These are phyloP conservation scores for Extremus antarcticus DNA, from an alignment of 495 filamentous ascomycete species.

Conservation along the genomic window DNA sequence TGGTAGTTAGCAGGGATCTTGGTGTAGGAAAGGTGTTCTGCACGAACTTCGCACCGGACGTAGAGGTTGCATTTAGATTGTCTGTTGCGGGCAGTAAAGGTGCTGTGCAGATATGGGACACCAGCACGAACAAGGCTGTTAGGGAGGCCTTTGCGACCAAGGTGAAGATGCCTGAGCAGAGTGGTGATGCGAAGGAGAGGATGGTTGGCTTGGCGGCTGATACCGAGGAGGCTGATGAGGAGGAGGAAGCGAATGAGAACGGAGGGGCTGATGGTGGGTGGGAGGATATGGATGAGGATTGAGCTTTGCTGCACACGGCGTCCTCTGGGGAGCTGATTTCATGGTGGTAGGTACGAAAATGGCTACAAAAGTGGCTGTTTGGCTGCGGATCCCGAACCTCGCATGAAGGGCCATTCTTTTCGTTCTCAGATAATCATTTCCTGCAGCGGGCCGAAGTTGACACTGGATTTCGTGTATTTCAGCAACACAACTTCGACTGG, in stretches of 20 bases:
- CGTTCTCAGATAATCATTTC: too few relatives aligned
- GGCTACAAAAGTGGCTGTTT: too few relatives aligned
- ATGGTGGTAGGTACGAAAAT: too few relatives aligned
- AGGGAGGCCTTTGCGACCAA: constrained; percentile 71
- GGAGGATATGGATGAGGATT: constrained; percentile 80
- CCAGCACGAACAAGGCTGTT: constrained; percentile 86
- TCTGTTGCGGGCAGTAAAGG: constrained; percentile 94
- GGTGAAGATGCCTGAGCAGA: constrained; percentile 40
- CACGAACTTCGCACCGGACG: constrained; percentile 75
- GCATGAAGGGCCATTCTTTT: too few relatives aligned
- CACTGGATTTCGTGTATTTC: too few relatives aligned
- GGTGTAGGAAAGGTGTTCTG: constrained; percentile 94
- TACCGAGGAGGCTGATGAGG: constrained; percentile 51
- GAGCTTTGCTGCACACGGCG: too few relatives aligned
- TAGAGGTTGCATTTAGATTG: constrained; percentile 79
- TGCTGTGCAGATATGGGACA: constrained; percentile 89
- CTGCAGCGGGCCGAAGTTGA: too few relatives aligned
- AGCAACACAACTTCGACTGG: too few relatives aligned
- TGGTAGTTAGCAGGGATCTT: constrained; percentile 84
- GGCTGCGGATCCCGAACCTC: too few relatives aligned
- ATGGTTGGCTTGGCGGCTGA: constrained; percentile 57
- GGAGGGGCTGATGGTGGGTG: constrained; percentile 47
- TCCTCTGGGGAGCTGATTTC: too few relatives aligned
- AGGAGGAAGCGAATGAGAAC: constrained; percentile 32
- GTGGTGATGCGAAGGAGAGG: constrained; percentile 63